phyloP scores from a whole-genome alignment of 768 basidiomycete species.

The Boletus insuetus region DNA sequence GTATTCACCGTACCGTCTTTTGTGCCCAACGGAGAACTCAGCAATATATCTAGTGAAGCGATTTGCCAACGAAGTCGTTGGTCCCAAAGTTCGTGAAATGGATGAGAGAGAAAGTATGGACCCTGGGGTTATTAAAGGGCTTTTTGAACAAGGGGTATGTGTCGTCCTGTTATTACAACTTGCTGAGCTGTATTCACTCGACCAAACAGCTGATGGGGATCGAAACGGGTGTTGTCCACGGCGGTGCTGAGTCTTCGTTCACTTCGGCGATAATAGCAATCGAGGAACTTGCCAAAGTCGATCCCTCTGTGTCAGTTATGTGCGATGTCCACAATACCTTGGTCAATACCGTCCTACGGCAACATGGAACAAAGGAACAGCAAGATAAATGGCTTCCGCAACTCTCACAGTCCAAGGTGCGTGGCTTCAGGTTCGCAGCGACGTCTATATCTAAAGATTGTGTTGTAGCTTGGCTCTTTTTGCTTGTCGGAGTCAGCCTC shows the following conservation, averaged over 20 bases:
- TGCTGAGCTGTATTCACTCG: neutral
- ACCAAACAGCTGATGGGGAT: slow-evolving; percentile 88
- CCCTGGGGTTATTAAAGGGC: slow-evolving; percentile 73
- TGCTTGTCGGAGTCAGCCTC: slow-evolving; percentile 91
- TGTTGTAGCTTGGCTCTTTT: slow-evolving; percentile 84
- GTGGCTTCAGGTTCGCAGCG: neutral
- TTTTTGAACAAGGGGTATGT: slow-evolving; percentile 94
- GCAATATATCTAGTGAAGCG: slow-evolving; percentile 61
- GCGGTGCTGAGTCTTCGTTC: slow-evolving; percentile 89
- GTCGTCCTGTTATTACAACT: slow-evolving; percentile 24
- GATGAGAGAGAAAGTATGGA: slow-evolving; percentile 98
- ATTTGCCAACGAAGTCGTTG: slow-evolving; percentile 87
- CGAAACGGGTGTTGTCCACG: slow-evolving; percentile 80
- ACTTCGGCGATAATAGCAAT: slow-evolving; percentile 95
- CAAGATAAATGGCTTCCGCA: slow-evolving; percentile 86
- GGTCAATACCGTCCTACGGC: slow-evolving; percentile 90
- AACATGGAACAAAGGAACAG: slow-evolving; percentile 81
- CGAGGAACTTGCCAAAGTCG: slow-evolving; percentile 94
- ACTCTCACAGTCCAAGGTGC: slow-evolving; percentile 74
- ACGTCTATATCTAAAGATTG: neutral
- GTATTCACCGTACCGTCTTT: slow-evolving; percentile 41
- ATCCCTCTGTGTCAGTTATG: slow-evolving; percentile 93
- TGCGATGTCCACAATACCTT: slow-evolving; percentile 99
- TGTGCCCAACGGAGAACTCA: neutral
- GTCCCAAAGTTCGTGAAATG: slow-evolving; percentile 93